Evolutionary conservation across 139 green algal genomes (phyloP).

Genomic region (Micractinium sp.): DNA sequence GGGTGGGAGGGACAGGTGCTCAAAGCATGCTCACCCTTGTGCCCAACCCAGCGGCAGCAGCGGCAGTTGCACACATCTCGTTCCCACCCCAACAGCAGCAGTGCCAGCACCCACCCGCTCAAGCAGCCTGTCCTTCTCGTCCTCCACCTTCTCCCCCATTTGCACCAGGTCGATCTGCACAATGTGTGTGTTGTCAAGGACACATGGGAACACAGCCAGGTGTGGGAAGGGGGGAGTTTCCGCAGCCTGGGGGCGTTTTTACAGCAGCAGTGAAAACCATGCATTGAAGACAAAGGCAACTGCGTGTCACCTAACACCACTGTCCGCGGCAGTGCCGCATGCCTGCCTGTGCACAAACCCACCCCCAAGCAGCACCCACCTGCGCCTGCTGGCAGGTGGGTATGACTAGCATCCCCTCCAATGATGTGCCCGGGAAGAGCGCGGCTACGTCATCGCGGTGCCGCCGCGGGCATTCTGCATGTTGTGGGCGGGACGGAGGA

Average conservation of each 20-base stretch:
- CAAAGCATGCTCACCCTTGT: too few species aligned
- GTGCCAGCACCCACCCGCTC: slow-evolving; percentile 60
- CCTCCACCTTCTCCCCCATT: slow-evolving; percentile 79
- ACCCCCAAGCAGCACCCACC: neutral
- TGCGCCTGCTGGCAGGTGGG: slow-evolving; percentile 86
- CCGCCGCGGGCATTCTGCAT: slow-evolving; percentile 55
- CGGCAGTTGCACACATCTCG: too few species aligned
- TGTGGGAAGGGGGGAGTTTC: neutral
- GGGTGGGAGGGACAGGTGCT: neutral
- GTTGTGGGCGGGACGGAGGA: neutral
- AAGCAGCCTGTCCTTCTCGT: slow-evolving; percentile 88
- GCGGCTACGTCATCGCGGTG: slow-evolving; percentile 59
- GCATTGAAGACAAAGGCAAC: neutral
- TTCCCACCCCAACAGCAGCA: too few species aligned
- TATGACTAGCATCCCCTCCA: slow-evolving; percentile 62
- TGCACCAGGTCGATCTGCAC: slow-evolving; percentile 81
- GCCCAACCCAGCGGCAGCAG: too few species aligned
- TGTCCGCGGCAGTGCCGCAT: too few species aligned
- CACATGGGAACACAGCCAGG: neutral
- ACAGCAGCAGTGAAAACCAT: neutral
- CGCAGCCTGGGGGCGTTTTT: neutral
- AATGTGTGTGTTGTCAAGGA: too few species aligned
- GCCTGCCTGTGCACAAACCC: too few species aligned
- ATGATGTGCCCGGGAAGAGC: slow-evolving; percentile 55
- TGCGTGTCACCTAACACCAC: too few species aligned